Base-by-base conservation (phyloP, 352 stramenopile species). In the Pythium aquatile region DNA sequence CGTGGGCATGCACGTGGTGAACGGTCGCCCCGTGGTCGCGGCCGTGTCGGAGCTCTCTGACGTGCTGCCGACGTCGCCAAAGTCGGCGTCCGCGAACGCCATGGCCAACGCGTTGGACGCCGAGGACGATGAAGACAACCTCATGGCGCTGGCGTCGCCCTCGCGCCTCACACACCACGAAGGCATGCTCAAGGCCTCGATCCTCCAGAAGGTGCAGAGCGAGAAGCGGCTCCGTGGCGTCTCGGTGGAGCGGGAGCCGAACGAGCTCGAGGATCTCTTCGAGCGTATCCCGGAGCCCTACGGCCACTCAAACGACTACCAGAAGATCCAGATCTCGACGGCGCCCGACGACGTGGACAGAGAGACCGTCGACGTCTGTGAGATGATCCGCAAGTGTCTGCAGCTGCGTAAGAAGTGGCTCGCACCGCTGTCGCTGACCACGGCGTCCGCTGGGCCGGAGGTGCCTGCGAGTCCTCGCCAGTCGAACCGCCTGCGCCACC, bases 261-360 rank as follows among this genome's bases (percentile, higher is more conserved):
- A 71, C 2, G 72, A 71, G 44, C 52, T 72, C 17, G 67, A 73
- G n/a, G 79, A 85, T 55, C 70, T 96, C 24, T 96, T 96, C 66
- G 83, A 96, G 58, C 78, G 68, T 40, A 77, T 94, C 24, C 87
- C 85, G 8, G 85, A 90, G 72, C 87, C 87, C 17, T 96, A 94
- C 71, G 79, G 78, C 1, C 71, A 94, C 57, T 35, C 77, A 40
- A 81, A 69, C 55, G 70, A 74, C 17, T 96, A 89, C 69, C 82
- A 94, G 67, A 84, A 84, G 53, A 91, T 96, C 55, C 58, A 90
- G 58, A 93, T 96, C 63, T 90, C 83, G 51, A 78, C 70, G 7
- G 58, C 69, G 5, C 76, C 83, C 24, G 85, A 88, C 46, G 79
- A 91, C 28, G 67, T 86, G 17, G 87, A 96, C 59, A 66, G 69